Conservation (phyloP, 2,329 filamentous ascomycete species). For the Diaporthe sp. region DNA sequence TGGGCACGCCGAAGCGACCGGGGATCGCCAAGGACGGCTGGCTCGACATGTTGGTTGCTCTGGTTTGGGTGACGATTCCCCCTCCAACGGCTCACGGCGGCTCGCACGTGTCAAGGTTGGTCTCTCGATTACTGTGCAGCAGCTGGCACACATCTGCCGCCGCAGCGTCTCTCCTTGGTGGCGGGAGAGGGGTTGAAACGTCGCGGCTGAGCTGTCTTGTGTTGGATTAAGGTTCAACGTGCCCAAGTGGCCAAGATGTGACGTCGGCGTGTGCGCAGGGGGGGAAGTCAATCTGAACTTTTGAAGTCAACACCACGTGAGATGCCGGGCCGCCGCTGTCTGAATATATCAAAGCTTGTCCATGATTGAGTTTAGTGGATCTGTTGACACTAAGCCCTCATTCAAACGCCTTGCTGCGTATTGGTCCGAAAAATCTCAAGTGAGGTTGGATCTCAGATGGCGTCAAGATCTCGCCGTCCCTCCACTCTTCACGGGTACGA, state of each 20-base stretch:
- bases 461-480: background rate
- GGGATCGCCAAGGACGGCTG: background rate
- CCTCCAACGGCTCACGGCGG: background rate
- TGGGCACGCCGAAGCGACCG: constrained; percentile 15
- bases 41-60: constrained; percentile 8
- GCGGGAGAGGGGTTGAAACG: constrained; percentile 16
- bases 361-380: background rate
- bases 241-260: background rate
- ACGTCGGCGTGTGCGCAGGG: background rate
- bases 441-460: background rate
- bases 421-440: background rate
- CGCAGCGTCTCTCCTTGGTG: background rate
- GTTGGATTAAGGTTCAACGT: background rate
- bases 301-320: constrained; percentile 3
- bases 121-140: background rate
- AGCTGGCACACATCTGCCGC: background rate
- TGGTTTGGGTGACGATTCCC: background rate
- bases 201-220: background rate
- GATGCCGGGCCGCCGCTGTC: background rate
- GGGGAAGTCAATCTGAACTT: background rate
- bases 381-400: background rate
- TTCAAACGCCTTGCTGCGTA: background rate
- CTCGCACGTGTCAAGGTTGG: background rate
- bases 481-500: background rate
- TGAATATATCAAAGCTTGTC: constrained; percentile 4